phyloP scores from a whole-genome alignment of 164 flowering plant genomes.

The Vitis amurensis region DNA sequence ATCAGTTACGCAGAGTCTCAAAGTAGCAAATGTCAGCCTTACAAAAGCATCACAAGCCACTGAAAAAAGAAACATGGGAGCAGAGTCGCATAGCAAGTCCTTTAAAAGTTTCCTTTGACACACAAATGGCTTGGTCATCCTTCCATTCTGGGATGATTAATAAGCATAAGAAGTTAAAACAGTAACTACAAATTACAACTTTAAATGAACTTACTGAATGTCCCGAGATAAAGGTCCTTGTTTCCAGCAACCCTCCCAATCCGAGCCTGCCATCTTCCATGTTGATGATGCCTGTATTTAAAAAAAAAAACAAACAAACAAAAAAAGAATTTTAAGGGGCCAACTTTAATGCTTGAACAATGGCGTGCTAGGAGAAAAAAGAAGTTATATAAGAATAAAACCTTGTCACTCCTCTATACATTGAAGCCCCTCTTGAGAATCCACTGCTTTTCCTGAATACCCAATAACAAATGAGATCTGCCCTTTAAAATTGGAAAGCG shows the following conservation, averaged over 20 bases:
- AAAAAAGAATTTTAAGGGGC: slow-evolving; percentile 2
- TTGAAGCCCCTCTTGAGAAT: slow-evolving; percentile 91
- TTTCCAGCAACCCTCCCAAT: slow-evolving; percentile 93
- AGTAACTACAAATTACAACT: neutral
- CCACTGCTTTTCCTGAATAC: slow-evolving; percentile 82
- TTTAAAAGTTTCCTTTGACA: slow-evolving; percentile 13
- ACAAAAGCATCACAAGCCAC: slow-evolving; percentile 26
- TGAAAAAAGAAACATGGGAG: slow-evolving; percentile 14
- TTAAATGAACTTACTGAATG: slow-evolving; percentile 57
- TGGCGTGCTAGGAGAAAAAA: neutral
- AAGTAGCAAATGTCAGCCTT: slow-evolving; percentile 22
- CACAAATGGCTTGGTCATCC: neutral
- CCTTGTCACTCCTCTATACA: slow-evolving; percentile 96
- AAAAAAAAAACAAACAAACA: slow-evolving; percentile 2
- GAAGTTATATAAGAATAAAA: slow-evolving; percentile 7
- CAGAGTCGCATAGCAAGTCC: slow-evolving; percentile 12
- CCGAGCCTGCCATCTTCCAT: slow-evolving; percentile 95
- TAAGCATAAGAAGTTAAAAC: neutral
- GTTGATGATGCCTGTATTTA: slow-evolving; percentile 74
- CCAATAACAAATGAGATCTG: neutral
- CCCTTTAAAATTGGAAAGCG: neutral
- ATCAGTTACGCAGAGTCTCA: slow-evolving; percentile 4
- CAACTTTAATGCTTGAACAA: neutral
- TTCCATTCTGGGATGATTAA: no score
- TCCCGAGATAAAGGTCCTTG: slow-evolving; percentile 91